Base-by-base conservation (phyloP, 1,284 basidiomycete genomes). In the Inonotus obliquus region DNA sequence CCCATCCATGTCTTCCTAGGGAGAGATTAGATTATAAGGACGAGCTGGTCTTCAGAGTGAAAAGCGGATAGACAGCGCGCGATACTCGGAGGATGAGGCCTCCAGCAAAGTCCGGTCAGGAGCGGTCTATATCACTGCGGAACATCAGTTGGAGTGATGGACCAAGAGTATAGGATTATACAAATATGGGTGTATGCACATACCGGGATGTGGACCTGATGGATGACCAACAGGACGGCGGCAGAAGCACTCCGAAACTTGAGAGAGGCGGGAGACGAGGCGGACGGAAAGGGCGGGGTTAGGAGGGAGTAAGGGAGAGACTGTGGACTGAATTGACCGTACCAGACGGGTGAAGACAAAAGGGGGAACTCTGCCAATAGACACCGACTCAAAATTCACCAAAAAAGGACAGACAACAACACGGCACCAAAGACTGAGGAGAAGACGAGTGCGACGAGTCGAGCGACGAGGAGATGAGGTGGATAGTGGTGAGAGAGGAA, bases 271-370 rank as follows among this genome's bases (percentile, higher is more conserved):
- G 14, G 29, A 5, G 37, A 4, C 27, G 38, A 27, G 21, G 25
- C 44, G 27, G 51, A 52, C 27, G 9, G 4, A 27, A 35, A n/a
- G n/a, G 27, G 27, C 23, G 49, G 49, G 19, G 49, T 11, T 14
- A 52, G 11, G 27, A 35, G 9, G 32, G 51, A 35, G 51, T 3
- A 5, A n/a, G 27, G n/a, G 21, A 49, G 47, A 25, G 47, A 6
- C 23, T 10, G 47, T 23, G 19, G 48, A 11, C 7, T 49, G 44
- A 32, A 27, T 47, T 19, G 37, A 60, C 59, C 59, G 59, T 60
- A 21, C 59, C 59, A 53, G 59, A 60, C 59, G 59, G 59, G 39
- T n/a, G 39, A 54, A 54, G 51, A 54, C 25, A 23, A 60, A 60
- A 54, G 38, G 25, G 29, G 58, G 51, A 27, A 14, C 51, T 14